Evolutionary conservation across 1,284 basidiomycete species (phyloP).

Genomic region (Rhizoctonia solani): DNA sequence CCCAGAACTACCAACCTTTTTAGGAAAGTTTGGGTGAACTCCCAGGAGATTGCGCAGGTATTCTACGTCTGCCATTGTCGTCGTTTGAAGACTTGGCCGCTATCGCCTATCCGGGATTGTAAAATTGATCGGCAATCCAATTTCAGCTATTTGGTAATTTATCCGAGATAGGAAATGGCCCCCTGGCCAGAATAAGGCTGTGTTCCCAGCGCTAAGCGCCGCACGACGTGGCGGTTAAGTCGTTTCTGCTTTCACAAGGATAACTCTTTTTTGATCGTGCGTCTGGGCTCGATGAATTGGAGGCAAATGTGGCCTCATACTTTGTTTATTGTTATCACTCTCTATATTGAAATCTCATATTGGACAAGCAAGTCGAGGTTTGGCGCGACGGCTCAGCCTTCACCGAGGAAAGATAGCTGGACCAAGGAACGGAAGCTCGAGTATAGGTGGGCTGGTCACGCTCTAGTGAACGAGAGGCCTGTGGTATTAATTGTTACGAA

Average conservation of each 20-base stretch:
- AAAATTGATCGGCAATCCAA: conserved; percentile 14
- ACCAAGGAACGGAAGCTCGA: conserved; percentile 35
- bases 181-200: no score
- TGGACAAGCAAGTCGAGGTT: neutral
- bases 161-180: no score
- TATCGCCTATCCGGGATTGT: neutral
- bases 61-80: conserved; percentile 74
- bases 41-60: conserved; percentile 69
- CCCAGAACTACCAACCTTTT: conserved; percentile 63
- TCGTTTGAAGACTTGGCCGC: conserved; percentile 3
- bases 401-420: conserved; percentile 34
- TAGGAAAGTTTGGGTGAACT: conserved; percentile 80
- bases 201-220: conserved; percentile 21
- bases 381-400: conserved; percentile 29
- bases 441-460: conserved; percentile 34
- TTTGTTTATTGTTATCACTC: conserved; percentile 54
- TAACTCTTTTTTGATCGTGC: no score
- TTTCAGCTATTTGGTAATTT: no score
- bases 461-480: neutral
- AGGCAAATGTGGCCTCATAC: conserved; percentile 61
- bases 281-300: conserved; percentile 64
- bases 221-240: conserved; percentile 29
- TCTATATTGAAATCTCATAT: conserved; percentile 54
- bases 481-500: conserved; percentile 52
- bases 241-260: neutral